These are phyloP conservation scores for Psidium friedrichsthalianum DNA, from an alignment of 345 rosid genomes.

Conservation along the genomic window DNA sequence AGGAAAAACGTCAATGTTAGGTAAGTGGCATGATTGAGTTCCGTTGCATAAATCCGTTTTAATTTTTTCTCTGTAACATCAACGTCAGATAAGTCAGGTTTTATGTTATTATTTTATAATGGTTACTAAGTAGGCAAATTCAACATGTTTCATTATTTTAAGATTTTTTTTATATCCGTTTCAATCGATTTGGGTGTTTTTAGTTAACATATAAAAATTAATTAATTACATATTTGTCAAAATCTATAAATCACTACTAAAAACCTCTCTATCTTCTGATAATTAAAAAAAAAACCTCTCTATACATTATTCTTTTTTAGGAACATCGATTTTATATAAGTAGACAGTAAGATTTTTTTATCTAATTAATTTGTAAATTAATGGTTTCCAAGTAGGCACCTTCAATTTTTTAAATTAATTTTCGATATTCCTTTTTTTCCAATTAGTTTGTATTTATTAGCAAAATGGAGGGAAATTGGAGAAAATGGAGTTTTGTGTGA, in stretches of 20 bases:
- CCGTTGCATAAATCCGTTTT: too few species aligned
- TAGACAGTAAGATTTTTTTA: not conserved
- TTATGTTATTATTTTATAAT: not conserved
- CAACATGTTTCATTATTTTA: not conserved
- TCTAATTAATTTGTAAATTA: not conserved
- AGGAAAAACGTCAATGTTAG: too few species aligned
- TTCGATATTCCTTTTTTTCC: not conserved
- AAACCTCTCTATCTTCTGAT: not conserved
- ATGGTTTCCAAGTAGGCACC: not conserved
- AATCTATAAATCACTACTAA: not conserved
- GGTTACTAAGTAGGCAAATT: not conserved
- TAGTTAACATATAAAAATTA: too few species aligned
- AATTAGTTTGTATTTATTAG: not conserved
- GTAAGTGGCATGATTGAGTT: too few species aligned
- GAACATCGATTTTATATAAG: not conserved
- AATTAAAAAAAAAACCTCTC: not conserved
- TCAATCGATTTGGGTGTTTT: too few species aligned
- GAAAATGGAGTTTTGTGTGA: not conserved
- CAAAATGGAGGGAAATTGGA: not conserved
- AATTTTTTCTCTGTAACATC: too few species aligned
- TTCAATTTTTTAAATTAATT: not conserved
- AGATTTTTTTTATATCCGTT: too few species aligned
- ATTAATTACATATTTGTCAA: not conserved
- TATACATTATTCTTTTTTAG: not conserved
- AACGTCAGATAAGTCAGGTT: not conserved